These are phyloP conservation scores for Phytophthora pini DNA, from an alignment of 352 stramenopile species.

Conservation along the genomic window DNA sequence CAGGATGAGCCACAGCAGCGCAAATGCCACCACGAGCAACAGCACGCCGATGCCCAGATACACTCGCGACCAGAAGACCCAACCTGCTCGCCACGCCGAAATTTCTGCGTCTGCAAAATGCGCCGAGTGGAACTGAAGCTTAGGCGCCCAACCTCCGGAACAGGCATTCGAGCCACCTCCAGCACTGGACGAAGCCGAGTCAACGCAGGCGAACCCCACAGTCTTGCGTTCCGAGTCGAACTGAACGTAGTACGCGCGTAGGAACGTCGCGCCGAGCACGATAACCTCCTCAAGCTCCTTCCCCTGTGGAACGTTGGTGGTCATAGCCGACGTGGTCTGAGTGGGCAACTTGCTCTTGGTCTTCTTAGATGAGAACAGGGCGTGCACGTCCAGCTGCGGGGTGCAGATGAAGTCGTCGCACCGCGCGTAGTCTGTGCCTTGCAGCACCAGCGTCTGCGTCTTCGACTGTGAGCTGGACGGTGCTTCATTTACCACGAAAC, in stretches of 20 bases:
- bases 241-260: slow-evolving; percentile 72
- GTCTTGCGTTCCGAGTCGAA: slow-evolving; percentile 55
- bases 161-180: slow-evolving; percentile 22
- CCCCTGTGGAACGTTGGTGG: slow-evolving; percentile 10
- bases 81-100: slow-evolving; percentile 27
- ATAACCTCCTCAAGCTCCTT: slow-evolving; percentile 41
- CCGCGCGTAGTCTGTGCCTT: slow-evolving; percentile 68
- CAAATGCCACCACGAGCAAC: slow-evolving; percentile 40
- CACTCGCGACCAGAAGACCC: slow-evolving; percentile 49
- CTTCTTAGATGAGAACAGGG: slow-evolving; percentile 40
- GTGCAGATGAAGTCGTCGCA: slow-evolving; percentile 62
- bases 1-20: slow-evolving; percentile 47
- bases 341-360: slow-evolving; percentile 19
- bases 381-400: slow-evolving; percentile 64
- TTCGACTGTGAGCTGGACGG: neutral
- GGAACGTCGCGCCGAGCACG: slow-evolving; percentile 68
- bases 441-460: slow-evolving; percentile 47
- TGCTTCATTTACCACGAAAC: slow-evolving; percentile 33
- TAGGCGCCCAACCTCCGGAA: slow-evolving; percentile 41
- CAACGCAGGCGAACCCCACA: slow-evolving; percentile 60
- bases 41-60: slow-evolving; percentile 40
- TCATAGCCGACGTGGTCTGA: slow-evolving; percentile 18
- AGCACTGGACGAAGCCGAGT: neutral
- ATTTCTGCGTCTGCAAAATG: slow-evolving; percentile 27
- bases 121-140: slow-evolving; percentile 47